A percentile compares a stretch with the other conserved stretches of the same genome.
phyloP scores from a whole-genome alignment of 163 green algal species.

The Chloromonas sp. region DNA sequence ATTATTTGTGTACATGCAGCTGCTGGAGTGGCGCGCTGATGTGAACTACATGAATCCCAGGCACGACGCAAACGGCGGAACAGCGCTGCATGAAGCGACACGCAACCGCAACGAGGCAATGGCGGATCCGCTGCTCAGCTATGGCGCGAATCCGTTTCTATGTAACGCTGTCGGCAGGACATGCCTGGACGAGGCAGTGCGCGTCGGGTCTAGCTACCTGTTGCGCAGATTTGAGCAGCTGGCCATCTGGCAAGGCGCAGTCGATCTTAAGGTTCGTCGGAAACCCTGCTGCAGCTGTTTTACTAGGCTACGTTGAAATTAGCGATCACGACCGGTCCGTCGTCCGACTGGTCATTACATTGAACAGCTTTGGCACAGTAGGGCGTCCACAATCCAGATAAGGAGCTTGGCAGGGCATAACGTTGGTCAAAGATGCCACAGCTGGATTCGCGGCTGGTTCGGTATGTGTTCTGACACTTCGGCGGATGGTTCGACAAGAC shows the following conservation, averaged over 20 bases:
- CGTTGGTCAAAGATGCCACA: neutral
- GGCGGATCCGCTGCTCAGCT: neutral
- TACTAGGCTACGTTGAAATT: no score
- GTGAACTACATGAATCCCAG: neutral
- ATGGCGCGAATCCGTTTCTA: neutral
- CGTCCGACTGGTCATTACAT: no score
- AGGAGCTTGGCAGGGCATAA: neutral
- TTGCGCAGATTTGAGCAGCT: no score
- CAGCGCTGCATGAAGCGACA: neutral
- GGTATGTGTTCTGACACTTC: no score
- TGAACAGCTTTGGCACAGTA: neutral
- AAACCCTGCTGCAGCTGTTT: no score
- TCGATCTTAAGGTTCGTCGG: no score
- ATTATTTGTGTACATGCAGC: neutral
- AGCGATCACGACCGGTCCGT: no score
- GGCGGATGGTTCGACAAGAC: no score
- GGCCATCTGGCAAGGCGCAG: no score
- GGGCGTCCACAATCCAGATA: neutral
- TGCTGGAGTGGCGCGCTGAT: neutral
- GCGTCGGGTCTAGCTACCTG: no score
- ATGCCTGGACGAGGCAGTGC: neutral
- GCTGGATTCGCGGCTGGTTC: neutral
- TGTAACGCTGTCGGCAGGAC: neutral
- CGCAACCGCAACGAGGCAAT: neutral
- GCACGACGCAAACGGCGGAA: neutral